phyloP scores from a whole-genome alignment of 805 yeast species.

The Tetrapisispora taiwanensis region DNA sequence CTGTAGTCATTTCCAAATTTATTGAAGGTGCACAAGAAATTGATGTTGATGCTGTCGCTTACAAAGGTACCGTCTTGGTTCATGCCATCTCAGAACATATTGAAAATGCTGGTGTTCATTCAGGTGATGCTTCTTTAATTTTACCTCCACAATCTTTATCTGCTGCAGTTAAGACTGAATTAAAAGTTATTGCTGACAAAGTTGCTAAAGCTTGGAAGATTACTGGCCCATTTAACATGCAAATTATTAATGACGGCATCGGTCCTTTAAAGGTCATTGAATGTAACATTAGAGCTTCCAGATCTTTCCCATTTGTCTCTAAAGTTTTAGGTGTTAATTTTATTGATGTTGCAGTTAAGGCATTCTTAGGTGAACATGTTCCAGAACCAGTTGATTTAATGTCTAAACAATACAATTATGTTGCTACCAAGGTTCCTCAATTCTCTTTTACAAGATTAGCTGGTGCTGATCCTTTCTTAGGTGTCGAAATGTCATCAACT shows the following conservation, averaged over 20 bases:
- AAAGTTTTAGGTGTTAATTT: constrained; percentile 92
- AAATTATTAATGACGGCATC: constrained; percentile 72
- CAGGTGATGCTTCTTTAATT: constrained; percentile 95
- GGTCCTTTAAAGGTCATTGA: constrained; percentile 87
- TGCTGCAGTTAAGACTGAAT: constrained; percentile 53
- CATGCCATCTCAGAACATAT: constrained; percentile 97
- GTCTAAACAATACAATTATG: constrained; percentile 65
- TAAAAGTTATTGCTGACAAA: constrained; percentile 83
- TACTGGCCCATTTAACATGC: constrained; percentile 98
- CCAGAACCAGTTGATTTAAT: constrained; percentile 79
- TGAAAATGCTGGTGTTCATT: constrained; percentile 97
- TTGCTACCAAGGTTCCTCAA: constrained; percentile 97
- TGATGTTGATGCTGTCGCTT: constrained; percentile 94
- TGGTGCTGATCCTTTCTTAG: constrained; percentile 98
- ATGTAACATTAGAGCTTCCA: constrained; percentile 96
- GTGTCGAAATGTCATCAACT: constrained; percentile 98
- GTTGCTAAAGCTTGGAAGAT: constrained; percentile 92
- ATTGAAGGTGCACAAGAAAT: constrained; percentile 95
- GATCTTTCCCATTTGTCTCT: constrained; percentile 98
- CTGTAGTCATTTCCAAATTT: constrained; percentile 93
- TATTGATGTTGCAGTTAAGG: constrained; percentile 88
- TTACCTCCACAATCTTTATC: constrained; percentile 82
- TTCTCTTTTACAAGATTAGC: constrained; percentile 97
- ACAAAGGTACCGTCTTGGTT: constrained; percentile 75
- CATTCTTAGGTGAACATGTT: constrained; percentile 59